Evolutionary conservation across 495 filamentous ascomycete genomes (phyloP), one percentile per base, ranked within the genome.

Genomic region (Evansstolkia leycettana): DNA sequence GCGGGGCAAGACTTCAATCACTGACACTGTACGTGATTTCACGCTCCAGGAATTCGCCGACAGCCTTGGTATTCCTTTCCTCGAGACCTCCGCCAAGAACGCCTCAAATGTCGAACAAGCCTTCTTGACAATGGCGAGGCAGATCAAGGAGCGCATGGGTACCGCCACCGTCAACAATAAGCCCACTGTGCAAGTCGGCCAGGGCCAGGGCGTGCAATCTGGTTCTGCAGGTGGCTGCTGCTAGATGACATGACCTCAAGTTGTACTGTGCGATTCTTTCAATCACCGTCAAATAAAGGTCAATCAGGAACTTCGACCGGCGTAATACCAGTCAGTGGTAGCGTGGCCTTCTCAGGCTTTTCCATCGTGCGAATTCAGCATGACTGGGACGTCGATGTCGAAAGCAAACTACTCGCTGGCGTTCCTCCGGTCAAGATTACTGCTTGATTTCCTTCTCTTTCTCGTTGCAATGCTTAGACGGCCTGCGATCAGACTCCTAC

Each of bases 91-190:
- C 7, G 90, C 90, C 40, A 99, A 99, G 79, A 96, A 90, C 68
- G 90, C 92, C 28, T 92, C 83, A 53, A 99, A 99, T 57, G 90
- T 99, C 52, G 90, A 99, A 64, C 90, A 99, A 68, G 87, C 90
- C 50, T 99, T 99, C 80, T 68, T 99, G 65, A 96, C 90, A 51
- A 99, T 99, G 90, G 90, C 90, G 36, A 82, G 90, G 61, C 89
- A 96, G 58, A 96, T 99, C 67, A 99, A 99, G 75, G 92, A 99
- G 68, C 80, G 92, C 46, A 96, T 96, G 90, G 90, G 90, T 51
- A 94, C 85, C 40, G 84, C 87, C 16, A 88, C 86, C 39, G 85
- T 87, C 62, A 93, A 96, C 71, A 94, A 92, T 70, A 99, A 99
- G 70, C 86, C 88, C 35, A 93, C 84, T 41, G 86, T 99, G 53